These are phyloP conservation scores for Geotrichum bryndzae DNA, from an alignment of 1,139 yeast species.

Conservation along the genomic window DNA sequence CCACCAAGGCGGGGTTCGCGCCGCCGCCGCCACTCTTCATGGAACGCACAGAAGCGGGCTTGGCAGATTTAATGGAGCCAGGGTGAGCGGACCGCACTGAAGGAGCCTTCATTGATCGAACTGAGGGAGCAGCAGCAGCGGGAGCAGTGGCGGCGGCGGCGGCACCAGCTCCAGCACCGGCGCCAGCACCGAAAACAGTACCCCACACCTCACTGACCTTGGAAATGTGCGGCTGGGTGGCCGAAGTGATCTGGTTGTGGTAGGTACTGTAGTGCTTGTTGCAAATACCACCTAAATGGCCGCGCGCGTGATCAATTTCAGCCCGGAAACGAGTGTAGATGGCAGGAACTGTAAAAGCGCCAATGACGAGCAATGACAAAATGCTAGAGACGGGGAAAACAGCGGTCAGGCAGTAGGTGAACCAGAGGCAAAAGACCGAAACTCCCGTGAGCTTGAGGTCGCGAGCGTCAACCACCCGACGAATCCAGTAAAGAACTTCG, in stretches of 20 bases:
- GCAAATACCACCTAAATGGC: constrained; percentile 50
- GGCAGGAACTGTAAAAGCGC: constrained; percentile 70
- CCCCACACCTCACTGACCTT: constrained; percentile 23
- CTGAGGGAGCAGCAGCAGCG: constrained; percentile 22
- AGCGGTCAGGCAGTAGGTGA: constrained; percentile 67
- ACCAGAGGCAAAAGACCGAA: constrained; percentile 61
- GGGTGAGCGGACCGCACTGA: constrained; percentile 3
- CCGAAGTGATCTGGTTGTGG: constrained; percentile 46
- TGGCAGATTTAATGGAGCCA: constrained; percentile 6
- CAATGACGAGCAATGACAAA: constrained; percentile 50
- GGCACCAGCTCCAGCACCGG: constrained; percentile 26
- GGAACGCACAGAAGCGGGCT: constrained; percentile 10
- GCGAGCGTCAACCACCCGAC: constrained; percentile 59
- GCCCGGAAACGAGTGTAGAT: constrained; percentile 68
- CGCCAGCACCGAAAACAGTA: constrained; percentile 28
- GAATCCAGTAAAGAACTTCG: constrained; percentile 38
- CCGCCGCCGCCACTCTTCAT: neutral
- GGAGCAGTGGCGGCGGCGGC: constrained; percentile 18
- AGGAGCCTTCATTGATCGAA: constrained; percentile 15
- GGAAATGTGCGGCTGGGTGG: constrained; percentile 41
- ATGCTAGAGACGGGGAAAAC: constrained; percentile 71
- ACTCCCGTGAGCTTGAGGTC: constrained; percentile 64
- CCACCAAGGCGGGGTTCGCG: constrained; percentile 5
- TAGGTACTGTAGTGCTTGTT: constrained; percentile 51
- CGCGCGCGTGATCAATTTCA: constrained; percentile 72